A percentile compares a stretch with the other conserved stretches of the same genome.
Evolutionary conservation across 306 rosid genomes (phyloP).

Genomic region (Begonia loranthoides): DNA sequence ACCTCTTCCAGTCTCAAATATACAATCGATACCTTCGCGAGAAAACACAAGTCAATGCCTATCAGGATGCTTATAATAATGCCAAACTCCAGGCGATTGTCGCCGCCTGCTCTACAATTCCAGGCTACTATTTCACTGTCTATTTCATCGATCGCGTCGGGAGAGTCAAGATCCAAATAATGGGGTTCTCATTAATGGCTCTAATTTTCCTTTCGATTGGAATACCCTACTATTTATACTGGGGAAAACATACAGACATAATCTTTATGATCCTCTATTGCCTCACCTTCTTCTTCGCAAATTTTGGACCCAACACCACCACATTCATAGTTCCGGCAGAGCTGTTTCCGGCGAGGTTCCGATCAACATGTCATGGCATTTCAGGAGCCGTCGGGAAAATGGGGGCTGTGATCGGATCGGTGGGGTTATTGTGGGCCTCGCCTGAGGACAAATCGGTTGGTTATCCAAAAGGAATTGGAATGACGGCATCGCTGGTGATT

Average conservation of each 20-base stretch:
- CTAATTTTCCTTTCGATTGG: conserved; percentile 34
- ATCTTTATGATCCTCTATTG: conserved; percentile 48
- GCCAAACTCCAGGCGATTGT: conserved; percentile 51
- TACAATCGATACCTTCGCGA: conserved; percentile 6
- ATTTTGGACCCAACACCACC: conserved; percentile 92
- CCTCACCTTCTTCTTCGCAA: conserved; percentile 66
- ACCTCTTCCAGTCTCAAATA: conserved; percentile 49
- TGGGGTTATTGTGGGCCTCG: conserved; percentile 53
- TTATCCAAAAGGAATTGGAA: conserved; percentile 25
- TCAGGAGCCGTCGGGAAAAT: conserved; percentile 60
- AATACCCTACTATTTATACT: conserved; percentile 32
- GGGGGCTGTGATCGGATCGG: conserved; percentile 61
- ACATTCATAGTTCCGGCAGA: conserved; percentile 68
- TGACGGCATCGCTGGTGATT: conserved; percentile 26
- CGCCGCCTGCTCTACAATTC: conserved; percentile 47
- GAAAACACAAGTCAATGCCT: not conserved
- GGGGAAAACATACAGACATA: not conserved
- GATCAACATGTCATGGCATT: conserved; percentile 76
- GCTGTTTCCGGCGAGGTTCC: conserved; percentile 63
- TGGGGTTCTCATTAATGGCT: conserved; percentile 57
- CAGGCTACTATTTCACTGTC: conserved; percentile 63
- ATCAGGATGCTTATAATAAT: conserved; percentile 15
- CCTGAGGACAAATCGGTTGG: conserved; percentile 6
- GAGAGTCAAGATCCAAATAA: conserved; percentile 43
- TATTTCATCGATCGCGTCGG: conserved; percentile 61